A percentile compares a stretch with the other conserved stretches of the same genome.
Evolutionary conservation across 2,329 filamentous ascomycete species (phyloP).

Genomic region (Microdochium nivale): DNA sequence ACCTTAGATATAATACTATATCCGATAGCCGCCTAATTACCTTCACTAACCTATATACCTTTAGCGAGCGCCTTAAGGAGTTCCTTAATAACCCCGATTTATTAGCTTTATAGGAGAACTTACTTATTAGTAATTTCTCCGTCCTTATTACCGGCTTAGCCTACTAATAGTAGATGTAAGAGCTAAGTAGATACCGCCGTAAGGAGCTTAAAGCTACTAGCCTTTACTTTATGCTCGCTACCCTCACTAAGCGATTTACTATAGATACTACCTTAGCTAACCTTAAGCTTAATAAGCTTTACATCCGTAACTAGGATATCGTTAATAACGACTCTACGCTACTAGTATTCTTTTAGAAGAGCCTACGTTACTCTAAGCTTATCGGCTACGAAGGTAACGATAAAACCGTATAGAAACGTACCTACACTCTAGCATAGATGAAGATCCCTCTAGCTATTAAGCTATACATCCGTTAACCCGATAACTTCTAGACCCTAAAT

Average conservation of each 20-base stretch:
- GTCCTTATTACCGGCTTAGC: background rate
- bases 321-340: background rate
- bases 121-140: background rate
- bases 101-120: background rate
- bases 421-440: background rate
- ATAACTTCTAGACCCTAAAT: background rate
- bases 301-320: background rate
- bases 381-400: background rate
- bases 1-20: too few relatives aligned
- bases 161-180: background rate
- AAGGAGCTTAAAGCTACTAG: background rate
- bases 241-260: background rate
- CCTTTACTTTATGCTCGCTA: background rate
- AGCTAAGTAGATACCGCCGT: background rate
- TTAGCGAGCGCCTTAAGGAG: background rate
- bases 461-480: background rate
- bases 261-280: background rate
- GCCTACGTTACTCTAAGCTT: background rate
- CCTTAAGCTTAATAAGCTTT: background rate
- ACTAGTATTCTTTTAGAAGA: background rate
- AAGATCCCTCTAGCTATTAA: background rate
- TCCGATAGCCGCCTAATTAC: too few relatives aligned
- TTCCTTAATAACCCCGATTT: background rate
- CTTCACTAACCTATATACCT: background rate
- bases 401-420: background rate